phyloP scores from a whole-genome alignment of 2,329 filamentous ascomycete genomes.

The Cytospora mali region DNA sequence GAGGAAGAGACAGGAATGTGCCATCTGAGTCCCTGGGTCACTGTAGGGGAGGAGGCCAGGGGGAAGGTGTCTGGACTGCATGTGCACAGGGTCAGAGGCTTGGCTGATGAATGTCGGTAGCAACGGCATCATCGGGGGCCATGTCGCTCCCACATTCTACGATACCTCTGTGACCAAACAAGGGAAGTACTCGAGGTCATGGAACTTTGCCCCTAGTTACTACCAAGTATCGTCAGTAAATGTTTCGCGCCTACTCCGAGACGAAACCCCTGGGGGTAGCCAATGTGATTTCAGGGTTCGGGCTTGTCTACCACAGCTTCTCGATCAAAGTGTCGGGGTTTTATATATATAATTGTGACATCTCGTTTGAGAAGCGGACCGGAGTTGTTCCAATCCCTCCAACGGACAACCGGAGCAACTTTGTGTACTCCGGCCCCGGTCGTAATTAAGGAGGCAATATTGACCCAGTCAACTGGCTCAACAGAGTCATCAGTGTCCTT shows the following conservation, averaged over 20 bases:
- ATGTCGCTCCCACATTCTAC: not conserved
- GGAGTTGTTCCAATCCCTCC: not conserved
- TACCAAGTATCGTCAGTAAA: not conserved
- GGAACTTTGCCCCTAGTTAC: not conserved
- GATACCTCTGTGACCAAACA: not conserved
- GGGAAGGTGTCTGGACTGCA: constrained; percentile 45
- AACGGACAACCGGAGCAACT: not conserved
- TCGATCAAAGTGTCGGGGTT: not conserved
- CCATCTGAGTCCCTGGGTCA: constrained; percentile 52
- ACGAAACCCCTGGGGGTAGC: not conserved
- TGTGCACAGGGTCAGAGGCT: constrained; percentile 22
- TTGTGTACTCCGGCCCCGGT: constrained; percentile 18
- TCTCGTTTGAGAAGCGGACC: not conserved
- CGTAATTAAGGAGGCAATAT: not conserved
- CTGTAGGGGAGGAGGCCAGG: constrained; percentile 43
- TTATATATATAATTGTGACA: not conserved
- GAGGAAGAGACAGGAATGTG: constrained; percentile 44
- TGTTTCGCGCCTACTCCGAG: not conserved
- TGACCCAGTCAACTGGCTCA: not conserved
- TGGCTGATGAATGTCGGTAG: constrained; percentile 20
- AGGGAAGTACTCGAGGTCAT: not conserved
- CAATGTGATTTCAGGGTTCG: not conserved
- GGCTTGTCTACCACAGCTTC: not conserved
- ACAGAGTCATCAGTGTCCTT: too few relatives aligned
- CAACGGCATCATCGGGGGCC: not conserved